Percentiles rank a stretch among this genome's conserved stretches.
phyloP scores from a whole-genome alignment of 2,329 filamentous ascomycete species.

The Phialocephala sp. region DNA sequence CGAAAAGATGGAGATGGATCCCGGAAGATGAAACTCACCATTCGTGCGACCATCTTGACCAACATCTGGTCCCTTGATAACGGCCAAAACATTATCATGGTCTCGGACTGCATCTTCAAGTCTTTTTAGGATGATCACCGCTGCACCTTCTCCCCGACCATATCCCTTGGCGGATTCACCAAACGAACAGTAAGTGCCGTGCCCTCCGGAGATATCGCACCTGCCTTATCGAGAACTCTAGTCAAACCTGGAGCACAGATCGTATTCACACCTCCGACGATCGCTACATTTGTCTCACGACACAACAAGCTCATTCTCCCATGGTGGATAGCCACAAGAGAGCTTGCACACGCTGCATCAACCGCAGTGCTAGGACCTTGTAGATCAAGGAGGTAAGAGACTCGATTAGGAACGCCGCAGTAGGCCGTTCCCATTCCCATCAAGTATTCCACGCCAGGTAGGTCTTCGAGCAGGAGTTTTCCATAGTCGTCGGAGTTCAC shows the following conservation, averaged over 20 bases:
- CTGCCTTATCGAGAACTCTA: slow-evolving; percentile 13
- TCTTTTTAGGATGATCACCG: slow-evolving; percentile 63
- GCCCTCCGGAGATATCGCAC: slow-evolving; percentile 44
- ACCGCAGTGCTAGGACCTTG: not conserved
- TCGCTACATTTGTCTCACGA: slow-evolving; percentile 38
- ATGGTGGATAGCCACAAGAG: slow-evolving; percentile 41
- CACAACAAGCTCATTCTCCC: slow-evolving; percentile 42
- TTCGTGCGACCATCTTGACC: slow-evolving; percentile 61
- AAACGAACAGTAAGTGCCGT: slow-evolving; percentile 51
- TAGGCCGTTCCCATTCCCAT: slow-evolving; percentile 49
- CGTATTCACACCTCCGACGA: slow-evolving; percentile 22
- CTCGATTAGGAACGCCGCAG: slow-evolving; percentile 46
- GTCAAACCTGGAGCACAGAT: slow-evolving; percentile 16
- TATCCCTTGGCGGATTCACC: slow-evolving; percentile 66
- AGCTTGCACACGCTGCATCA: not conserved
- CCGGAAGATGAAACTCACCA: slow-evolving; percentile 32
- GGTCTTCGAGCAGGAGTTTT: slow-evolving; percentile 45
- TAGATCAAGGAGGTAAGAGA: not conserved
- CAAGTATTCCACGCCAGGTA: slow-evolving; percentile 46
- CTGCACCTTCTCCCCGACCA: slow-evolving; percentile 65
- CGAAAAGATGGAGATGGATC: not conserved
- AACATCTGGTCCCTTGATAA: slow-evolving; percentile 57
- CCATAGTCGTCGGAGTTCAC: slow-evolving; percentile 47
- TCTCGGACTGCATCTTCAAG: slow-evolving; percentile 61
- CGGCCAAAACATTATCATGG: slow-evolving; percentile 61